These are phyloP conservation scores for Rasamsonia emersonii DNA, from an alignment of 2,329 filamentous ascomycete genomes.

Conservation along the genomic window DNA sequence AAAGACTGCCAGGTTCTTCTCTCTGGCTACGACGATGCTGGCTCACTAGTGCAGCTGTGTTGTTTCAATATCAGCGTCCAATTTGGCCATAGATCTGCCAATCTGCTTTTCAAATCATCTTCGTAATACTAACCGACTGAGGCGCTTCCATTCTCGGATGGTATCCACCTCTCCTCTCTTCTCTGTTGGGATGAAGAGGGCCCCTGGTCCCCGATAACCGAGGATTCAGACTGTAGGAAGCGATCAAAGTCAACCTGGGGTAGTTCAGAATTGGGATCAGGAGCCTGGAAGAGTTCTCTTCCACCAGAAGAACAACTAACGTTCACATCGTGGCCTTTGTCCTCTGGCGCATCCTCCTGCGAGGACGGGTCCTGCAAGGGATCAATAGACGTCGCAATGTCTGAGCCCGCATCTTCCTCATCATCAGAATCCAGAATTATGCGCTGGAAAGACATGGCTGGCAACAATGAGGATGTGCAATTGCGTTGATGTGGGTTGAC, in stretches of 20 bases:
- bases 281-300: not conserved
- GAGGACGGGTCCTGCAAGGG: conserved; percentile 10
- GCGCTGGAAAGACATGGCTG: conserved; percentile 25
- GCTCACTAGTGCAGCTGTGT: not conserved
- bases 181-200: conserved; percentile 24
- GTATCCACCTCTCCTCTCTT: conserved; percentile 28
- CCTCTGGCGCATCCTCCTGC: conserved; percentile 4
- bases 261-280: conserved; percentile 13
- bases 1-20: no score
- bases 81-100: no score
- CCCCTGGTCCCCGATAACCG: conserved; percentile 11
- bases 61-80: not conserved
- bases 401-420: conserved; percentile 29
- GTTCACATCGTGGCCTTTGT: not conserved
- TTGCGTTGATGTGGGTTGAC: no score
- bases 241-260: conserved; percentile 27
- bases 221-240: conserved; percentile 24
- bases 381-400: conserved; percentile 13
- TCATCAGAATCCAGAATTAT: conserved; percentile 39
- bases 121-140: conserved; percentile 22
- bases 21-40: not conserved
- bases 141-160: conserved; percentile 17
- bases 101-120: not conserved
- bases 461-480: conserved; percentile 1
- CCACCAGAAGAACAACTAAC: not conserved